Evolutionary conservation across 78 protist genomes (phyloP).

Genomic region (Neovahlkampfia damariscottae): DNA sequence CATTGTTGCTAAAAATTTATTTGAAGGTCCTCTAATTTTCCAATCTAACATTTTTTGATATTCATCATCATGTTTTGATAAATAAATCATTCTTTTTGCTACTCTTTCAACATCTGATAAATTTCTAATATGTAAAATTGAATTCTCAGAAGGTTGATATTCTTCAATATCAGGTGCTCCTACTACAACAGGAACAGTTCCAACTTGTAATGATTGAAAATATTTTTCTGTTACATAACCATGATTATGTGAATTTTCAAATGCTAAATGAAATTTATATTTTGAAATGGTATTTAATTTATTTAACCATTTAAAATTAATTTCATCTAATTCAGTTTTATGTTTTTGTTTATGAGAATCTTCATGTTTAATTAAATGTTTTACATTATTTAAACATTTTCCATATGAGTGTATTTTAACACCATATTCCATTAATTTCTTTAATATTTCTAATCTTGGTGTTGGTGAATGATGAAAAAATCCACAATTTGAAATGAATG

Average conservation of each 20-base stretch:
- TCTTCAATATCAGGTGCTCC: constrained; percentile 41
- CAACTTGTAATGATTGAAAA: constrained; percentile 16
- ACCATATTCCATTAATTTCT: neutral
- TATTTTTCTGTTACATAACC: constrained; percentile 32
- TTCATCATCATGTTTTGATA: no score
- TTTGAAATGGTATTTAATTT: constrained; percentile 5
- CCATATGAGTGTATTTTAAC: neutral
- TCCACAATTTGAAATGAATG: neutral
- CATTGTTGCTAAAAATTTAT: no score
- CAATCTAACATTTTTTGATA: no score
- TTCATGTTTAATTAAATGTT: no score
- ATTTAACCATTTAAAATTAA: neutral
- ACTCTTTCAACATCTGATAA: no score
- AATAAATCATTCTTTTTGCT: no score
- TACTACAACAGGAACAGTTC: constrained; percentile 31
- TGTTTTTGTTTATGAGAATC: no score
- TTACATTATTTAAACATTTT: neutral
- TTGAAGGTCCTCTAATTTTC: no score
- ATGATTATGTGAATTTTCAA: constrained; percentile 6
- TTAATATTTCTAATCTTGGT: neutral
- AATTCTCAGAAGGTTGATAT: no score
- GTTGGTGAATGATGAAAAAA: neutral
- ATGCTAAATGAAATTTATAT: constrained; percentile 8
- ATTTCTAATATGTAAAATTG: no score
- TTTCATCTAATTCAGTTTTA: neutral